Evolutionary conservation across 768 basidiomycete genomes (phyloP).

Genomic region (Russula emetica): DNA sequence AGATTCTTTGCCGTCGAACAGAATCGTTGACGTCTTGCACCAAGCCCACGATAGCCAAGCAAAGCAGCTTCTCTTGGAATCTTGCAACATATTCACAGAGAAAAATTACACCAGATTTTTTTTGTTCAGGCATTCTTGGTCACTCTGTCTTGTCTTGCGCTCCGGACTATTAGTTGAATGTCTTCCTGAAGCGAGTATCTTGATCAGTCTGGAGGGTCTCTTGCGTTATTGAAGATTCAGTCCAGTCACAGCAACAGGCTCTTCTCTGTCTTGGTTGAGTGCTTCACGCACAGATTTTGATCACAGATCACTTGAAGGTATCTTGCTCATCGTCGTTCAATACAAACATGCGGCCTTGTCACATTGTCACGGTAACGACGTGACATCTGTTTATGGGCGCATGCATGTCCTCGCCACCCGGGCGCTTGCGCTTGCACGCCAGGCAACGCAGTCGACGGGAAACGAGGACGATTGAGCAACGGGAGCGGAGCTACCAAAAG

Average conservation of each 20-base stretch:
- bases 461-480: conserved; percentile 12
- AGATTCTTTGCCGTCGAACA: conserved; percentile 11
- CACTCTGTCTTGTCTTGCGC: conserved; percentile 24
- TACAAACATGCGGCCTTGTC: conserved; percentile 21
- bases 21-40: conserved; percentile 10
- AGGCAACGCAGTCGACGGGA: background rate
- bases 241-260: conserved; percentile 21
- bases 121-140: conserved; percentile 16
- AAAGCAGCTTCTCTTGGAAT: conserved; percentile 10
- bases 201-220: conserved; percentile 12
- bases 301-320: conserved; percentile 21
- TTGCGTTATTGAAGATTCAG: conserved; percentile 21
- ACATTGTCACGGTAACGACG: conserved; percentile 23
- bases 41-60: conserved; percentile 23
- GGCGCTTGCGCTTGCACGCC: conserved; percentile 11
- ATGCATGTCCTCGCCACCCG: background rate
- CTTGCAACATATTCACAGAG: conserved; percentile 19
- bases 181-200: conserved; percentile 13
- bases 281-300: conserved; percentile 18
- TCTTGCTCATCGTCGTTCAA: conserved; percentile 24
- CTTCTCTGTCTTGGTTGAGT: conserved; percentile 10
- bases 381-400: conserved; percentile 22
- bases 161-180: conserved; percentile 11
- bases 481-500: background rate
- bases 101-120: conserved; percentile 19